phyloP scores from a whole-genome alignment of 306 rosid genomes.

The Gillenia trifoliata region DNA sequence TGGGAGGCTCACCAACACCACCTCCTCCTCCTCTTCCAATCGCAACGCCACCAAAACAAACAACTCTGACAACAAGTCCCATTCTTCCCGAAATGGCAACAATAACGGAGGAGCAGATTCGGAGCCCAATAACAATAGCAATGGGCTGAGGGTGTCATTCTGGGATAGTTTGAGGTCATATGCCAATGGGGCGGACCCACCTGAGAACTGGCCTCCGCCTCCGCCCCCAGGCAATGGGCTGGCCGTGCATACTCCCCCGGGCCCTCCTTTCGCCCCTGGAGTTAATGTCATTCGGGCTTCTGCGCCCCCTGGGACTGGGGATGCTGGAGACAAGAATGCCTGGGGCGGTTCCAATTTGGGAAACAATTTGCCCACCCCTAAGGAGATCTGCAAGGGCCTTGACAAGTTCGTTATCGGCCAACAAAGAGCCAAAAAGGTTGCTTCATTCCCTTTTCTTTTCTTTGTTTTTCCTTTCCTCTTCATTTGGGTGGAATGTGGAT shows the following conservation, averaged over 20 bases:
- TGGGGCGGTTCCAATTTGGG: constrained; percentile 98
- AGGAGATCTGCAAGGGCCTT: constrained; percentile 86
- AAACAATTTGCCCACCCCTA: constrained; percentile 84
- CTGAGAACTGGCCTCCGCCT: constrained; percentile 65
- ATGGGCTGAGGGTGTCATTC: constrained; percentile 46
- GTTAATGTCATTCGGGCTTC: constrained; percentile 61
- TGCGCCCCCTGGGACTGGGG: constrained; percentile 30
- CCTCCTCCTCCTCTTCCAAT: constrained; percentile 4
- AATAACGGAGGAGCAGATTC: constrained; percentile 21
- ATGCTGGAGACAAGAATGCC: constrained; percentile 40
- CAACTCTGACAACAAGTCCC: constrained; percentile 26
- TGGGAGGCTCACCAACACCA: constrained; percentile 44
- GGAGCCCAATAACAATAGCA: constrained; percentile 17
- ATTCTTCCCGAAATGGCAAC: constrained; percentile 24
- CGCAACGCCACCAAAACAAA: constrained; percentile 18
- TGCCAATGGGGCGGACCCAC: constrained; percentile 56
- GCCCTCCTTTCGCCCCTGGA: constrained; percentile 84
- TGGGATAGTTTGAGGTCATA: constrained; percentile 55
- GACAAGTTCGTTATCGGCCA: constrained; percentile 97
- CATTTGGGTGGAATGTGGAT: constrained; percentile 2
- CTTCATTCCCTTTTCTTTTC: background rate
- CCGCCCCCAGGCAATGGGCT: constrained; percentile 53
- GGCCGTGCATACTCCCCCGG: constrained; percentile 89
- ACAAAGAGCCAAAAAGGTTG: constrained; percentile 84
- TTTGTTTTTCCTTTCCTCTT: background rate